These are phyloP conservation scores for Scenedesmus sp. DNA, from an alignment of 163 green algal genomes.

Conservation along the genomic window DNA sequence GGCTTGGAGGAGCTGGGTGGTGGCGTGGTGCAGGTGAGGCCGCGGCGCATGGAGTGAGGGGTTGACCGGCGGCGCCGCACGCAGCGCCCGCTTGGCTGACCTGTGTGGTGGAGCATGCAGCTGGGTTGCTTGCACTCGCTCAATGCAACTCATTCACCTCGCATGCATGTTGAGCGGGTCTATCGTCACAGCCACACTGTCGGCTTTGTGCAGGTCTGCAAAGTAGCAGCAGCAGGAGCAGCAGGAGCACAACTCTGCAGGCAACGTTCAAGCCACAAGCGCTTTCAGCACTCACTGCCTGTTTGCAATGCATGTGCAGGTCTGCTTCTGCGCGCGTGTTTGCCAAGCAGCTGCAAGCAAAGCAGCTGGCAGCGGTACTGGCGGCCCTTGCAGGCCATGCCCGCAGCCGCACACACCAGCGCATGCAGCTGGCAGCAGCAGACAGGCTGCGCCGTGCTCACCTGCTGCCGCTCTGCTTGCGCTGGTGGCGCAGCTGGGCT, in stretches of 20 bases:
- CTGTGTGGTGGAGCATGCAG: no score
- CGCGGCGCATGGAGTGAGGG: no score
- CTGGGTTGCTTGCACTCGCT: no score
- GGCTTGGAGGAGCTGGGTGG: slow-evolving; percentile 26
- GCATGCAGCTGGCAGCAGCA: slow-evolving; percentile 17
- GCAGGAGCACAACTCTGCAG: no score
- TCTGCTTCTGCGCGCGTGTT: slow-evolving; percentile 16
- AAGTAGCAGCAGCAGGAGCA: no score
- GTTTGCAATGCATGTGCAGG: neutral
- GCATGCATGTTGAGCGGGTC: no score
- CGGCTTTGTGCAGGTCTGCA: neutral
- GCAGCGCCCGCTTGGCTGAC: no score
- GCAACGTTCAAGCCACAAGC: no score
- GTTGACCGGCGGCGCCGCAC: no score
- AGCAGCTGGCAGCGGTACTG: slow-evolving; percentile 4
- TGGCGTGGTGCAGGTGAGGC: slow-evolving; percentile 40
- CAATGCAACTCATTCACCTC: no score
- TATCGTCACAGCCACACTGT: neutral
- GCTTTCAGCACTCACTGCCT: neutral
- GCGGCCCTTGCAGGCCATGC: neutral
- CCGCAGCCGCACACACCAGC: neutral
- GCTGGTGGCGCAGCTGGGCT: neutral
- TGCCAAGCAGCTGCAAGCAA: slow-evolving; percentile 18
- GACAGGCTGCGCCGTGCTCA: neutral
- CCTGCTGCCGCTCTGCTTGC: slow-evolving; percentile 15